A percentile compares a stretch with the other conserved stretches of the same genome.
These are phyloP conservation scores for Condylostoma magnum DNA, from an alignment of 169 alveolate species.

Conservation along the genomic window DNA sequence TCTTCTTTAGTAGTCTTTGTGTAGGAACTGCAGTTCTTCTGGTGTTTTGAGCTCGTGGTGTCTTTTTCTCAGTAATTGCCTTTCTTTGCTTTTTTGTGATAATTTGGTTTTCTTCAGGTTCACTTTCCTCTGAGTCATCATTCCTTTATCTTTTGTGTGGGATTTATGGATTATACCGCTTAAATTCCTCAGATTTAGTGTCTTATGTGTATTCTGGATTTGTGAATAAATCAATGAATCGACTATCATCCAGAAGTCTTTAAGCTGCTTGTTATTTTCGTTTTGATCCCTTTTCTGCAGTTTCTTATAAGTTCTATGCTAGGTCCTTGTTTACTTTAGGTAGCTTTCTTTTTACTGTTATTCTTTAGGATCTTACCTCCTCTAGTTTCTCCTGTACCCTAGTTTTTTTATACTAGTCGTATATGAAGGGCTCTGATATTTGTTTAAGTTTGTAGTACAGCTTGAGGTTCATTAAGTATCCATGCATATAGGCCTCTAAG, in stretches of 20 bases:
- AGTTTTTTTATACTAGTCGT: constrained; percentile 72
- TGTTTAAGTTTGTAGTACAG: constrained; percentile 82
- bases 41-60: neutral
- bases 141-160: neutral
- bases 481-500: constrained; percentile 95
- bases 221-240: constrained; percentile 77
- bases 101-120: neutral
- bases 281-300: constrained; percentile 34
- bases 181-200: constrained; percentile 60
- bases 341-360: constrained; percentile 51
- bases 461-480: constrained; percentile 89
- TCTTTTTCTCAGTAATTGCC: neutral
- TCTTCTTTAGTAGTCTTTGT: neutral
- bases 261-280: constrained; percentile 47
- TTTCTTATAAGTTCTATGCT: constrained; percentile 28
- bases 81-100: neutral
- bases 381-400: constrained; percentile 75
- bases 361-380: constrained; percentile 77
- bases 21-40: constrained; percentile 22
- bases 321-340: constrained; percentile 56
- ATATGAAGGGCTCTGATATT: constrained; percentile 80
- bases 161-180: constrained; percentile 26
- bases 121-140: neutral
- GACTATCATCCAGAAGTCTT: constrained; percentile 67
- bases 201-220: constrained; percentile 82